Evolutionary conservation across 352 stramenopile genomes (phyloP).

Genomic region (Pythium brachiatum): DNA sequence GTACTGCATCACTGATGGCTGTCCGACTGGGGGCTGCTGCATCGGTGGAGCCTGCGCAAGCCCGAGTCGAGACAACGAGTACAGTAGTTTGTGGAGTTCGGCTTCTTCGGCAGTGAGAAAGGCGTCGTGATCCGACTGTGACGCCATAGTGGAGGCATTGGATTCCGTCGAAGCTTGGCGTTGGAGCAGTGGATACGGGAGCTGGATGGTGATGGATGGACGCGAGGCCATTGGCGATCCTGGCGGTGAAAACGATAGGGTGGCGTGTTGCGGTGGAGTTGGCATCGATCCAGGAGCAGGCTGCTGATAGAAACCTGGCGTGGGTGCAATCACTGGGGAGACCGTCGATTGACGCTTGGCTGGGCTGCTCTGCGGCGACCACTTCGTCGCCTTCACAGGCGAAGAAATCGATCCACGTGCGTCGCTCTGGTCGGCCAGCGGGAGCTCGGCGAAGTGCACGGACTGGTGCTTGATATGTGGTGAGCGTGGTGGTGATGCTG

Average conservation of each 20-base stretch:
- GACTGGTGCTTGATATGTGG: conserved; percentile 10
- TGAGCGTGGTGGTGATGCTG: neutral
- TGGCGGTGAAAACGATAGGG: neutral
- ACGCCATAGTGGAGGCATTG: conserved; percentile 35
- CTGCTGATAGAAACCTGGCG: neutral
- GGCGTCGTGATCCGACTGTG: conserved; percentile 27
- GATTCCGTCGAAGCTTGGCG: conserved; percentile 45
- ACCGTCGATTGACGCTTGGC: conserved; percentile 14
- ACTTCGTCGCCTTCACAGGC: neutral
- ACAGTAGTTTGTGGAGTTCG: conserved; percentile 65
- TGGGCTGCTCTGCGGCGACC: conserved; percentile 1
- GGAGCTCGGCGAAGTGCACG: conserved; percentile 32
- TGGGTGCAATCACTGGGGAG: neutral
- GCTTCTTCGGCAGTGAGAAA: conserved; percentile 18
- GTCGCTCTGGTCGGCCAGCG: conserved; percentile 32
- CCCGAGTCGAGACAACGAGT: conserved; percentile 54
- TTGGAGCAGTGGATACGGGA: conserved; percentile 45
- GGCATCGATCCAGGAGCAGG: neutral
- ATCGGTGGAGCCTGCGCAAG: conserved; percentile 21
- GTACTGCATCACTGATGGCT: neutral
- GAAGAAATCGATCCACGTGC: neutral
- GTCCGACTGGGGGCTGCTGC: conserved; percentile 5
- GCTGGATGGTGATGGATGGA: conserved; percentile 38
- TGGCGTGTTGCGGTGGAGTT: neutral
- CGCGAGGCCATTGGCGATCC: conserved; percentile 1